Conservation (phyloP, 345 rosid species). For the Pseudoturritis turrita region DNA sequence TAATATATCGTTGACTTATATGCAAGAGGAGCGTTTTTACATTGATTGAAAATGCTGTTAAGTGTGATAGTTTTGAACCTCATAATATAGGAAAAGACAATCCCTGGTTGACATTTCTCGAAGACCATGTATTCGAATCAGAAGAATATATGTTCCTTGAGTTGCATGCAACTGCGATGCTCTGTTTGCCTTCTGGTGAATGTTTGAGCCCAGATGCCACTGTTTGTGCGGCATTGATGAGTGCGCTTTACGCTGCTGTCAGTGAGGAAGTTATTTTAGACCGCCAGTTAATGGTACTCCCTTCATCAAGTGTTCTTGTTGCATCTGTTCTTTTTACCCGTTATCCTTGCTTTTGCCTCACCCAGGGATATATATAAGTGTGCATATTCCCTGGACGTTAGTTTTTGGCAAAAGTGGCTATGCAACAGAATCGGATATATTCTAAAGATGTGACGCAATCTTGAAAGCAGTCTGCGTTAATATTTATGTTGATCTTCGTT, state of each 20-base stretch:
- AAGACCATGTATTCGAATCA: slow-evolving; percentile 51
- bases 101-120: slow-evolving; percentile 69
- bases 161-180: slow-evolving; percentile 84
- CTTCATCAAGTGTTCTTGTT: background rate
- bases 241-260: slow-evolving; percentile 83
- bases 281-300: slow-evolving; percentile 76
- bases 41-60: background rate
- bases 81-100: slow-evolving; percentile 50
- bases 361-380: background rate
- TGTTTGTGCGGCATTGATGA: slow-evolving; percentile 81
- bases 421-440: background rate
- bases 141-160: slow-evolving; percentile 60
- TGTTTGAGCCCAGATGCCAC: slow-evolving; percentile 85
- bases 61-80: slow-evolving; percentile 20
- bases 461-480: background rate
- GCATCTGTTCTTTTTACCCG: background rate
- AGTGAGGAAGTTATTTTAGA: slow-evolving; percentile 73
- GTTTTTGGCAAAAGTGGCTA: slow-evolving; percentile 1
- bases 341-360: background rate
- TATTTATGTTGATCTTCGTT: slow-evolving; percentile 8
- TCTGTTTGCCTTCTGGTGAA: slow-evolving; percentile 95
- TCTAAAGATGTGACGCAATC: background rate
- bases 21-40: background rate
- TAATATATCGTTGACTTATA: background rate
- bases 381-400: background rate